phyloP scores from a whole-genome alignment of 768 basidiomycete species.

The Trametes cinnabarina region DNA sequence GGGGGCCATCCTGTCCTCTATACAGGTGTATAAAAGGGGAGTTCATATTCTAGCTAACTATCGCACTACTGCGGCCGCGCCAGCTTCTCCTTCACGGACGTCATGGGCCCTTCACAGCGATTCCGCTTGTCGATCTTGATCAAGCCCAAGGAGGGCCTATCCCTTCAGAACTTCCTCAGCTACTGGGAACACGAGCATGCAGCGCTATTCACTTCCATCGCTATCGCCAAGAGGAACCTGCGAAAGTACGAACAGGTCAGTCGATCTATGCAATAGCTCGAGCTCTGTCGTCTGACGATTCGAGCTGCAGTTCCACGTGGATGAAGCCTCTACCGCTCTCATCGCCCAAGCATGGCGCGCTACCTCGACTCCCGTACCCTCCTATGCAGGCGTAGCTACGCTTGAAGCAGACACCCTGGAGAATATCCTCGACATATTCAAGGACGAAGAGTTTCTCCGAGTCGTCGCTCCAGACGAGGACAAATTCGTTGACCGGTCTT shows the following conservation, averaged over 20 bases:
- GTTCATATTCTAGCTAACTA: no score
- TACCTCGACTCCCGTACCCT: background rate
- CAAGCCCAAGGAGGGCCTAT: background rate
- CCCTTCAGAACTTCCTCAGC: background rate
- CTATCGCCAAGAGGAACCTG: slow-evolving; percentile 5
- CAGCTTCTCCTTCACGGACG: no score
- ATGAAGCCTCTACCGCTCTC: background rate
- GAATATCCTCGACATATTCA: slow-evolving; percentile 18
- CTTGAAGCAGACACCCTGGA: slow-evolving; percentile 15
- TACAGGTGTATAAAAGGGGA: no score
- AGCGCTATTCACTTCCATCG: background rate
- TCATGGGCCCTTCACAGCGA: no score
- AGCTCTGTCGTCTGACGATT: background rate
- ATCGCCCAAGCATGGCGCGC: background rate
- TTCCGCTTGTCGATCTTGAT: background rate
- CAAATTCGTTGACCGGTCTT: background rate
- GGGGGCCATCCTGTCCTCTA: no score
- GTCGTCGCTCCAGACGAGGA: slow-evolving; percentile 18
- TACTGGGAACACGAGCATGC: slow-evolving; percentile 1
- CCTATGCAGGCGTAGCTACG: background rate
- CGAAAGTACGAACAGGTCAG: slow-evolving; percentile 7
- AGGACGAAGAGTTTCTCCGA: slow-evolving; percentile 18
- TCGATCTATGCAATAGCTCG: background rate
- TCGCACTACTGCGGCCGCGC: no score
- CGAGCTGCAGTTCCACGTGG: background rate